Evolutionary conservation across 345 rosid species (phyloP).

Genomic region (Arabidopsis thaliana): TAIR10.1 NC_003076.8:26152501-26153000

Average conservation of each 20-base stretch:
- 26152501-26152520: background rate
- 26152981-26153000: constrained; percentile 64
- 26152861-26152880: constrained; percentile 73
- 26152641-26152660: constrained; percentile 40
- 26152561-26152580: constrained; percentile 45
- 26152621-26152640: constrained; percentile 56
- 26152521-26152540: constrained; percentile 29
- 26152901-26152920: constrained; percentile 71
- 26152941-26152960: constrained; percentile 92
- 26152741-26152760: background rate
- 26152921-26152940: constrained; percentile 76
- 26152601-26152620: constrained; percentile 43
- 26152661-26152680: constrained; percentile 69
- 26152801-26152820: constrained; percentile 93
- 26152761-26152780: constrained; percentile 1
- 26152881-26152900: constrained; percentile 80
- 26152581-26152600: constrained; percentile 56
- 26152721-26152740: background rate
- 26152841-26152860: constrained; percentile 85
- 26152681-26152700: constrained; percentile 89
- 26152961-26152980: constrained; percentile 64
- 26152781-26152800: constrained; percentile 86
- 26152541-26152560: constrained; percentile 58
- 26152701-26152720: constrained; percentile 17
- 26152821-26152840: constrained; percentile 87